Conservation (phyloP, 2,329 filamentous ascomycete genomes). For the Onygena corvina region DNA sequence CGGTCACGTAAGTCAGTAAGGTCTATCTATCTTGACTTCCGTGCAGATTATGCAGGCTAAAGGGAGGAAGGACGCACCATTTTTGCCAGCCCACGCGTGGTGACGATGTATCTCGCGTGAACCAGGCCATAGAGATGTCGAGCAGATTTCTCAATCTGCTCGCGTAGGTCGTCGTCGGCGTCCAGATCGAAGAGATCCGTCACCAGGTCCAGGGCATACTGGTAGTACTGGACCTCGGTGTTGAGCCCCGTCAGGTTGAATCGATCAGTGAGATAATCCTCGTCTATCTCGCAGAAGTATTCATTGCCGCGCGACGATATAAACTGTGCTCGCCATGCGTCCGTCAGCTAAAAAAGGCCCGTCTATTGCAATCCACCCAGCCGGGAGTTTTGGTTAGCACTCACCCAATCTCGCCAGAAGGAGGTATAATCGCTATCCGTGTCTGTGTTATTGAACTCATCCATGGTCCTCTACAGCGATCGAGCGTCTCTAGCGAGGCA, state of each 20-base stretch:
- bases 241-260: slow-evolving; percentile 97
- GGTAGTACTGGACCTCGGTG: slow-evolving; percentile 95
- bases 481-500: no score
- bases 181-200: slow-evolving; percentile 98
- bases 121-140: slow-evolving; percentile 91
- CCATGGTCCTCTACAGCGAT: slow-evolving; percentile 51
- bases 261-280: slow-evolving; percentile 93
- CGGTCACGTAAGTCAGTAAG: not conserved
- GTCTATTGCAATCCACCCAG: not conserved
- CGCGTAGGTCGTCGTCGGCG: slow-evolving; percentile 95
- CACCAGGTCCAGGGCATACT: slow-evolving; percentile 93
- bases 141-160: slow-evolving; percentile 95
- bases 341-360: not conserved
- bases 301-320: slow-evolving; percentile 96
- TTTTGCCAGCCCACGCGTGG: slow-evolving; percentile 81
- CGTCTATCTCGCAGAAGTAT: slow-evolving; percentile 99
- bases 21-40: no score
- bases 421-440: slow-evolving; percentile 98
- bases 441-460: slow-evolving; percentile 84
- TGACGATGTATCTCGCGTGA: slow-evolving; percentile 93
- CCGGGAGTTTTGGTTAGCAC: slow-evolving; percentile 25
- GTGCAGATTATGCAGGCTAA: no score
- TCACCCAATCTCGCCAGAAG: slow-evolving; percentile 98
- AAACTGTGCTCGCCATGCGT: slow-evolving; percentile 49
- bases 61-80: slow-evolving; percentile 55